Percentiles rank a stretch among this genome's conserved stretches.
These are phyloP conservation scores for Eudorina sp. DNA, from an alignment of 139 green algal genomes.

Conservation along the genomic window DNA sequence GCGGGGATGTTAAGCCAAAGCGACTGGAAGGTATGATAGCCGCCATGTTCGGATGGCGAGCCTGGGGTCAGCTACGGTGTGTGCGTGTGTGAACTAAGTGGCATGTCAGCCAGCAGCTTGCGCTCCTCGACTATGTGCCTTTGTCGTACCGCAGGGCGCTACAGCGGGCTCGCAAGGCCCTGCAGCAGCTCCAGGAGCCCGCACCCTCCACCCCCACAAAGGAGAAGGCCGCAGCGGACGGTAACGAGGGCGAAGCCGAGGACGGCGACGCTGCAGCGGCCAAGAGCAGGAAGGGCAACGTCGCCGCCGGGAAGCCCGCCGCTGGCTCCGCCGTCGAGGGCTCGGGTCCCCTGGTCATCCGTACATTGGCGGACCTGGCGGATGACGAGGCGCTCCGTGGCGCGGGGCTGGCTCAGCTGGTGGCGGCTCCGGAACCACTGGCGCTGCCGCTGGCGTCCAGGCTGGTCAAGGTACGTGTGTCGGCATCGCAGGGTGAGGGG, in stretches of 20 bases:
- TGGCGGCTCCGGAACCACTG: not conserved
- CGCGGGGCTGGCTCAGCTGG: not conserved
- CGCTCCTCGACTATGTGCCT: not conserved
- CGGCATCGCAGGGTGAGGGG: too few species aligned
- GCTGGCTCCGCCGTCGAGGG: not conserved
- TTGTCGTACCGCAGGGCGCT: not conserved
- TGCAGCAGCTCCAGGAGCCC: not conserved
- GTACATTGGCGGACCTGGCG: not conserved
- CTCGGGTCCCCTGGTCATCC: not conserved
- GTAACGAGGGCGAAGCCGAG: not conserved
- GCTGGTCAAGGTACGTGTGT: slow-evolving; percentile 12
- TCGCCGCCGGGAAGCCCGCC: not conserved
- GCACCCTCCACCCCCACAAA: not conserved
- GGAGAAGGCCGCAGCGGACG: not conserved
- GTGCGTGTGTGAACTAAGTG: too few species aligned
- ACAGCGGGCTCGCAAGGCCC: not conserved
- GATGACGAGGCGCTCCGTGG: not conserved
- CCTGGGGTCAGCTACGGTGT: too few species aligned
- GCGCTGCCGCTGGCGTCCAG: slow-evolving; percentile 24
- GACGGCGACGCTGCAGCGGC: not conserved
- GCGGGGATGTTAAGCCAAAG: too few species aligned
- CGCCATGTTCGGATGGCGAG: too few species aligned
- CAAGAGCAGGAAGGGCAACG: not conserved
- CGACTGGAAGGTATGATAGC: too few species aligned
- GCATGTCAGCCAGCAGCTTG: not conserved